A percentile compares a stretch with the other conserved stretches of the same genome.
phyloP scores from a whole-genome alignment of 192 early-diverging fungal species.

The Pilobolus umbonatus region DNA sequence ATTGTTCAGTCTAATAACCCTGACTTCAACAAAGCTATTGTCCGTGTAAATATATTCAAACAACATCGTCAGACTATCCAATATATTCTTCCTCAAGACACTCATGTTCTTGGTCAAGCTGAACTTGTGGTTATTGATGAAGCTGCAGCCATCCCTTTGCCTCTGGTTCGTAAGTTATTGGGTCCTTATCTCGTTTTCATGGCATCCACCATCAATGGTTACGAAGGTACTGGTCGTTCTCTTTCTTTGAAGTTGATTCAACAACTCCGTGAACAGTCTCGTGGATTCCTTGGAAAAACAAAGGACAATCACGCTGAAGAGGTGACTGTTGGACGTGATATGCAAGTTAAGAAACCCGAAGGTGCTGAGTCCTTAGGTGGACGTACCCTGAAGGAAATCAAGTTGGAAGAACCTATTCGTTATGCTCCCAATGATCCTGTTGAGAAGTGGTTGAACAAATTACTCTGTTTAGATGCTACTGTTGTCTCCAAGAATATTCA shows the following conservation, averaged over 20 bases:
- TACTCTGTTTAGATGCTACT: slow-evolving; percentile 91
- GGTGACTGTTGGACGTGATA: slow-evolving; percentile 49
- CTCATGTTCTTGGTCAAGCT: slow-evolving; percentile 88
- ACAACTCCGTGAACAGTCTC: slow-evolving; percentile 90
- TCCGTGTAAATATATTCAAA: slow-evolving; percentile 92
- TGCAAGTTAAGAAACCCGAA: slow-evolving; percentile 43
- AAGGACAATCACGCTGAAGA: slow-evolving; percentile 14
- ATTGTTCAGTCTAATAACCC: slow-evolving; percentile 98
- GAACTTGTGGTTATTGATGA: slow-evolving; percentile 98
- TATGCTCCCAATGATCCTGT: slow-evolving; percentile 83
- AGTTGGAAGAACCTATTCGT: slow-evolving; percentile 92
- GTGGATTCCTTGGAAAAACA: slow-evolving; percentile 52
- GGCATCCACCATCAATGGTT: slow-evolving; percentile 99
- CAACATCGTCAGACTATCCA: slow-evolving; percentile 97
- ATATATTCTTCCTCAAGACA: slow-evolving; percentile 97
- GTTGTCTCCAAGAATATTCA: slow-evolving; percentile 62
- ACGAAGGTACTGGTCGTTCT: slow-evolving; percentile 97
- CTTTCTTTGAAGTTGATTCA: slow-evolving; percentile 93
- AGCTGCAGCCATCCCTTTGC: slow-evolving; percentile 96
- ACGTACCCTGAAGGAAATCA: slow-evolving; percentile 84
- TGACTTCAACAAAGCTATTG: slow-evolving; percentile 91
- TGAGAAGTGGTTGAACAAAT: slow-evolving; percentile 92
- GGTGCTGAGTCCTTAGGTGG: slow-evolving; percentile 39
- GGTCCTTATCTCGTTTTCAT: slow-evolving; percentile 97
- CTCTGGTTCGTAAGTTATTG: slow-evolving; percentile 84